Evolutionary conservation across 139 green algal species (phyloP).

Genomic region (Picocystis salinarum): DNA sequence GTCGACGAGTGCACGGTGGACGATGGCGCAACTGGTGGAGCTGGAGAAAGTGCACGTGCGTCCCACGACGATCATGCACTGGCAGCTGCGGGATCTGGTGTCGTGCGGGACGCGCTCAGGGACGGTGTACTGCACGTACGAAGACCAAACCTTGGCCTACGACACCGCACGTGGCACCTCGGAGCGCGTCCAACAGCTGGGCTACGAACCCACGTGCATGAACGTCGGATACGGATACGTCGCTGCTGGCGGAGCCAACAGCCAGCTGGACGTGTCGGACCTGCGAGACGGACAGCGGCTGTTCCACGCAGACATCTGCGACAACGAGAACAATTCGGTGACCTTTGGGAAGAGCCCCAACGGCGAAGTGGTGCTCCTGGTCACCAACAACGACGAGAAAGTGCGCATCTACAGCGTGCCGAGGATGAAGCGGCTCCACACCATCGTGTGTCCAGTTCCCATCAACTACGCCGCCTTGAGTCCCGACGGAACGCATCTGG

Average conservation of each 20-base stretch:
- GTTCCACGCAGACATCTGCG: slow-evolving; percentile 10
- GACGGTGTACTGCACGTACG: slow-evolving; percentile 8
- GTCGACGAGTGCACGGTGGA: too few relatives aligned
- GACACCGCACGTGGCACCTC: slow-evolving; percentile 7
- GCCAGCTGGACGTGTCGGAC: slow-evolving; percentile 11
- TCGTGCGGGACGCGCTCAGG: slow-evolving; percentile 13
- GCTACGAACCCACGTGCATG: slow-evolving; percentile 47
- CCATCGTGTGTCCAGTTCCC: slow-evolving; percentile 5
- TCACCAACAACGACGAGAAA: slow-evolving; percentile 51
- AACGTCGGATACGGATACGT: slow-evolving; percentile 39
- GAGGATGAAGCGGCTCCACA: background rate
- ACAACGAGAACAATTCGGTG: slow-evolving; percentile 36
- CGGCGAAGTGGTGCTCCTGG: slow-evolving; percentile 25
- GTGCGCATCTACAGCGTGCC: background rate
- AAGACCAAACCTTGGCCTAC: slow-evolving; percentile 10
- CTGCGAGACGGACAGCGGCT: background rate
- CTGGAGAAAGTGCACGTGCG: too few relatives aligned
- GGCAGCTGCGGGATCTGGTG: slow-evolving; percentile 57
- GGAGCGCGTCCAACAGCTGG: slow-evolving; percentile 23
- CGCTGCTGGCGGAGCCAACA: slow-evolving; percentile 31
- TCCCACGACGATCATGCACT: slow-evolving; percentile 28
- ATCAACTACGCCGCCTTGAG: slow-evolving; percentile 51
- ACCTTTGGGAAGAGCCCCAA: slow-evolving; percentile 18
- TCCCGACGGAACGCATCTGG: slow-evolving; percentile 22
- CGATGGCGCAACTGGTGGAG: too few relatives aligned